A percentile compares a stretch with the other conserved stretches of the same genome.
These are phyloP conservation scores for Pythium pyrilobum DNA, from an alignment of 352 stramenopile species.

Conservation along the genomic window DNA sequence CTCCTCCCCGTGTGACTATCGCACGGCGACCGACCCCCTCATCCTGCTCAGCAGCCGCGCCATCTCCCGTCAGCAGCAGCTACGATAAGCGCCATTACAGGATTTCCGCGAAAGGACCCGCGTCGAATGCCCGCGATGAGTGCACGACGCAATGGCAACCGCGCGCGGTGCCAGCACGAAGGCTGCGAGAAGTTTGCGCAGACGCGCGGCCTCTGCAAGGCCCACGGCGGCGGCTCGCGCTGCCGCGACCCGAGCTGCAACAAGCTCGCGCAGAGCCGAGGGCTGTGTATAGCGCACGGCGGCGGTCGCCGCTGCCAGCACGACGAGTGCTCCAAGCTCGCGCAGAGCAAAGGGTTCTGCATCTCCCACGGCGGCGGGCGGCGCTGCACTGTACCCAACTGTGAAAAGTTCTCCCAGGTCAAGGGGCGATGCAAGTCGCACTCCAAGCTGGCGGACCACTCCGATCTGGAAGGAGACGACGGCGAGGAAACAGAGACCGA, in stretches of 20 bases:
- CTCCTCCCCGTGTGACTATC: slow-evolving; percentile 7
- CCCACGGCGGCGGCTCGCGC: slow-evolving; percentile 74
- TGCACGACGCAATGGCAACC: slow-evolving; percentile 55
- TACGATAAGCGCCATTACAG: slow-evolving; percentile 30
- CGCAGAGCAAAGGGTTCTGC: slow-evolving; percentile 77
- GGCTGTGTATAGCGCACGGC: slow-evolving; percentile 75
- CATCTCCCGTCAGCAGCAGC: slow-evolving; percentile 14
- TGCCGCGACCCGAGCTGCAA: slow-evolving; percentile 73
- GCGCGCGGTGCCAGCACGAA: slow-evolving; percentile 63
- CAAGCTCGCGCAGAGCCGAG: slow-evolving; percentile 76
- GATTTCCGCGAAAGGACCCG: slow-evolving; percentile 9
- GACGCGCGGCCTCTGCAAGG: slow-evolving; percentile 75
- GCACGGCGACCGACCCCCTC: background rate
- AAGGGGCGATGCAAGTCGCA: slow-evolving; percentile 84
- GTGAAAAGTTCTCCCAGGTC: slow-evolving; percentile 87
- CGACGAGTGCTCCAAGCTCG: slow-evolving; percentile 64
- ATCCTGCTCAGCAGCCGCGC: slow-evolving; percentile 22
- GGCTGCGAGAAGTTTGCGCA: slow-evolving; percentile 84
- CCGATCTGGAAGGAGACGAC: slow-evolving; percentile 16
- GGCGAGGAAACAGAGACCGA: slow-evolving; percentile 16
- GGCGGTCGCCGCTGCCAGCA: slow-evolving; percentile 70
- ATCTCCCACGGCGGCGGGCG: slow-evolving; percentile 77
- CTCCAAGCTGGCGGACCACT: slow-evolving; percentile 54
- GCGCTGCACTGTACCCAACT: slow-evolving; percentile 64
- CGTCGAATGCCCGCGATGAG: slow-evolving; percentile 12